Conservation (phyloP, 164 flowering plant species). For the Liquidambar formosana region DNA sequence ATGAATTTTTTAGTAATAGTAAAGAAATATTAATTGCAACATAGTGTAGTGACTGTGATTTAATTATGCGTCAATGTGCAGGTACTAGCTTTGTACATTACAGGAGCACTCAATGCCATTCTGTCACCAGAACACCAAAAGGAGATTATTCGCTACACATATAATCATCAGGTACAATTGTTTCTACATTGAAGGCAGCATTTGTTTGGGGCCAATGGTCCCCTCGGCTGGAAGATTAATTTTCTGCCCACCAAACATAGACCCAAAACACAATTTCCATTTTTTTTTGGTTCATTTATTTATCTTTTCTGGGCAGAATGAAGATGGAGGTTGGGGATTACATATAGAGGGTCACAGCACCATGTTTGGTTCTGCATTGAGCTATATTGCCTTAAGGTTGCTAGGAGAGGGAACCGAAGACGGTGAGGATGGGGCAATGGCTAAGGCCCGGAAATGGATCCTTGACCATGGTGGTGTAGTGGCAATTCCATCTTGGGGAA, state of each 20-base stretch:
- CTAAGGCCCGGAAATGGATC: conserved; percentile 55
- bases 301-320: too few species aligned
- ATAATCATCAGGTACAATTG: conserved; percentile 46
- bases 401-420: conserved; percentile 37
- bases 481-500: conserved; percentile 65
- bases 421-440: conserved; percentile 32
- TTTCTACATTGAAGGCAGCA: too few species aligned
- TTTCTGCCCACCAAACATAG: too few species aligned
- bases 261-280: too few species aligned
- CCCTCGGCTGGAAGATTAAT: too few species aligned
- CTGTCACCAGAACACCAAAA: conserved; percentile 31
- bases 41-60: too few species aligned
- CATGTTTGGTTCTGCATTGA: conserved; percentile 37
- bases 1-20: too few species aligned
- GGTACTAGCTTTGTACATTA: conserved; percentile 37
- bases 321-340: too few species aligned
- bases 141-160: conserved; percentile 40
- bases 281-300: too few species aligned
- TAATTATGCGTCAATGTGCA: too few species aligned
- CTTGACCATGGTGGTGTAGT: conserved; percentile 57
- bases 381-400: conserved; percentile 37
- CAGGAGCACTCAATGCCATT: conserved; percentile 23
- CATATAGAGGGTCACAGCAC: conserved; percentile 47
- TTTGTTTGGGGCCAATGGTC: too few species aligned
- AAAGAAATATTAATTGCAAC: too few species aligned